Base-by-base conservation (phyloP, 495 filamentous ascomycete genomes). In the Aspergillus wentii region DNA sequence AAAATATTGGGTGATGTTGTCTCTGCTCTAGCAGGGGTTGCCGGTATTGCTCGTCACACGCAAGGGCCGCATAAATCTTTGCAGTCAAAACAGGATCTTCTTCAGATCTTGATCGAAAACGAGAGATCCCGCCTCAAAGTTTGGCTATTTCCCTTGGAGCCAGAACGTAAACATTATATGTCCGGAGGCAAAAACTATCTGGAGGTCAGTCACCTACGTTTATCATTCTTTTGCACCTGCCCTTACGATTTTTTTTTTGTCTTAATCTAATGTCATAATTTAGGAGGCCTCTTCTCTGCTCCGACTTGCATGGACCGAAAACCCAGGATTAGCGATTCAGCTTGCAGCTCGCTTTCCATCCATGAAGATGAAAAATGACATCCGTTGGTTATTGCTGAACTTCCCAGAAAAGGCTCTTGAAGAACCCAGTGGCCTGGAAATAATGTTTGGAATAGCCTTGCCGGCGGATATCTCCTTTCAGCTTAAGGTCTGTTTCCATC, bases 71-170 rank as follows among this genome's bases (percentile, higher is more conserved):
- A 79, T 30, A 83, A 80, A 45, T 79, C 81, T 2, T 61, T 94
- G 17, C 73, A 79, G n/a, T 54, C 72, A 6, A 95, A 91, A 56
- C 87, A 95, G 53, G 79, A 85, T 17, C 68, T 99, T 14, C 66
- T 97, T 8, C 72, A 80, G 10, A 53, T 83, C 5, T 73, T 99
- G 2, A 61, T 97, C 19, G 80, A 91, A 32, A 94, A 89, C 51
- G 94, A 99, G 61, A 78, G 83, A 50, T 74, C 75, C 9, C 81
- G 94, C 22, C 69, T 99, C 11, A 75, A 72, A 19, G 91, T 96
- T 30, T 99, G 94, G 94, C 74, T 96, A 17, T 82, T 80, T 45
- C 94, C 94, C 2, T 61, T 95, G 20, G 78, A 81, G 35, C 83
- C 91, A 22, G 69, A 79, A 33, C 70, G 68, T 22, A 80, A 75